These are phyloP conservation scores for Candida endomychidarum DNA, from an alignment of 805 yeast genomes.

Conservation along the genomic window DNA sequence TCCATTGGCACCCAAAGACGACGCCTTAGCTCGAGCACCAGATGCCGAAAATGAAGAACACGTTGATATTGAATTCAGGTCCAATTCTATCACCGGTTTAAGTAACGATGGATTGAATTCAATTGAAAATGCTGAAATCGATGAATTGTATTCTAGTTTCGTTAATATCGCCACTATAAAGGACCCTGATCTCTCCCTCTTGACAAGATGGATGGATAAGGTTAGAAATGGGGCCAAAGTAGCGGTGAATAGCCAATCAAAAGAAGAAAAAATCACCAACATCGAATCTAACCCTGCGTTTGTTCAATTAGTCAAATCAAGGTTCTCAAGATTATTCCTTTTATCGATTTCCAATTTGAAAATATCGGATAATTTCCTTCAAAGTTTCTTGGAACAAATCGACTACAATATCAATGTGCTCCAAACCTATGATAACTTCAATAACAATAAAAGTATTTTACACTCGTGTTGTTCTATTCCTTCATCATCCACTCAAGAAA, in stretches of 20 bases:
- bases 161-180: slow-evolving; percentile 50
- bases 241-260: background rate
- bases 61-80: no score
- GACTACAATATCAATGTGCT: slow-evolving; percentile 55
- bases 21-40: no score
- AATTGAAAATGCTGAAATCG: slow-evolving; percentile 50
- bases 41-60: no score
- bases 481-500: slow-evolving; percentile 32
- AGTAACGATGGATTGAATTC: slow-evolving; percentile 1
- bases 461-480: slow-evolving; percentile 62
- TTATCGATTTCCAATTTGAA: slow-evolving; percentile 63
- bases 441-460: slow-evolving; percentile 61
- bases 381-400: slow-evolving; percentile 46
- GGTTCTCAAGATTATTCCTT: slow-evolving; percentile 69
- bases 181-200: slow-evolving; percentile 36
- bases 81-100: slow-evolving; percentile 15
- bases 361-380: slow-evolving; percentile 61
- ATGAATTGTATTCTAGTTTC: slow-evolving; percentile 72
- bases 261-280: slow-evolving; percentile 7
- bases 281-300: slow-evolving; percentile 5
- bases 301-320: slow-evolving; percentile 11
- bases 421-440: slow-evolving; percentile 61
- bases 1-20: no score
- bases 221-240: slow-evolving; percentile 24
- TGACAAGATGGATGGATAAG: slow-evolving; percentile 41